Conservation (phyloP, 2,329 filamentous ascomycete genomes). For the Claviceps sp. region DNA sequence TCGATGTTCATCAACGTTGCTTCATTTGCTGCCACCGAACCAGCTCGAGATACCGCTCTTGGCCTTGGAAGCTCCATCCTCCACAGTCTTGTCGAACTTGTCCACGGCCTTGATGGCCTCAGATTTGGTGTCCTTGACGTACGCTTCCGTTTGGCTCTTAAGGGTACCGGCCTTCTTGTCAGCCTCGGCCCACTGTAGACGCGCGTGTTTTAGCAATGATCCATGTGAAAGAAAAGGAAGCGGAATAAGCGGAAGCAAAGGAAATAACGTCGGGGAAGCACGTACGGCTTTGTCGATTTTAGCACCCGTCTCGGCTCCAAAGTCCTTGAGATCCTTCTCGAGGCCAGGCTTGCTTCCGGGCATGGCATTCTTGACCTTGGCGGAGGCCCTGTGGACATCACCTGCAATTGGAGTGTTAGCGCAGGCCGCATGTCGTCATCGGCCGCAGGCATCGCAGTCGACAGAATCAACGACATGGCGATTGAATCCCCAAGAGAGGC, state of each 20-base stretch:
- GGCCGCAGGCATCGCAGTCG: neutral
- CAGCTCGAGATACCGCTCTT: constrained; percentile 75
- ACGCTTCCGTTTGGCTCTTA: constrained; percentile 45
- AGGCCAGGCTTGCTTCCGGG: constrained; percentile 48
- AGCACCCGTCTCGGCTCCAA: constrained; percentile 37
- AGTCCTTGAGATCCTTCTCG: constrained; percentile 46
- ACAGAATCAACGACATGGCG: neutral
- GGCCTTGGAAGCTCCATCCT: constrained; percentile 64
- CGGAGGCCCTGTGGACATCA: constrained; percentile 58
- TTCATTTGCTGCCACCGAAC: constrained; percentile 53
- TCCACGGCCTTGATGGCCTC: constrained; percentile 61
- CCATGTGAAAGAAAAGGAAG: neutral
- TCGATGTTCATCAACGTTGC: neutral
- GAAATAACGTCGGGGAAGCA: constrained; percentile 8
- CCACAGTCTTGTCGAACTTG: constrained; percentile 69
- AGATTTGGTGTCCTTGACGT: constrained; percentile 49
- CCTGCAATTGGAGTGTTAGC: constrained; percentile 35
- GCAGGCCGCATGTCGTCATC: neutral
- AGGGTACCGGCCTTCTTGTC: constrained; percentile 49
- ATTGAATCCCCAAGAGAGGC: too few species aligned
- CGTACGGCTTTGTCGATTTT: constrained; percentile 59
- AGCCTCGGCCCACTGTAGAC: constrained; percentile 34
- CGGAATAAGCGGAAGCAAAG: neutral
- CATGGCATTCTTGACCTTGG: constrained; percentile 51
- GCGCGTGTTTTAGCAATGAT: neutral